Evolutionary conservation across 306 rosid genomes (phyloP), one percentile per base, ranked within the genome.

Genomic region (Cucurbita pepo): DNA sequence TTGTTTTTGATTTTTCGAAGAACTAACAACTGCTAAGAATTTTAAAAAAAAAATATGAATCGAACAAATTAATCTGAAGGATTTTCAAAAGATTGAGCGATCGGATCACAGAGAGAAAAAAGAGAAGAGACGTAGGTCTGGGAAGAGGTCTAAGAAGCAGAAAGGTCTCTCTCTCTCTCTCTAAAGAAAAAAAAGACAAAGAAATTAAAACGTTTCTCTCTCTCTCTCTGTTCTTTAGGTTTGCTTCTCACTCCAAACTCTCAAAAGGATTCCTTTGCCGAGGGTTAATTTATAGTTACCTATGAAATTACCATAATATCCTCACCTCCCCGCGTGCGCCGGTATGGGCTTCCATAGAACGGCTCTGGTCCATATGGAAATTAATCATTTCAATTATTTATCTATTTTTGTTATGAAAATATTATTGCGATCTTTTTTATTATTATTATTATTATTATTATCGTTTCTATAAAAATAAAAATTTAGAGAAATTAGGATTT

Each of bases 31-130:
- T 5, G 56, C 12, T 9, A 65, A 41, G 47, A 74, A 25, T 30
- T 30, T 2, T 0, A 30, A 51, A 63, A n/a, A n/a, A 38, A 7
- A 30, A 57, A 34, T 34, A 67, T 75, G 74, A 78, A 81, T 55
- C 8, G 18, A 25, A 18, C 48, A 64, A 37, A 51, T 1, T 5
- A 10, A n/a, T 63, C 45, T 75, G 41, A 12, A 55, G 41, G 79
- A 79, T 74, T 83, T 88, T 83, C 88, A 87, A 87, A 85, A 81
- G 48, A 81, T 40, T 30, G 76, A 51, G 77, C 88, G 92, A 91
- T 85, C 91, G 30, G 82, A 88, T 85, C 92, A 85, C 86, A 72
- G n/a, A 67, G 60, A 56, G 72, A 67, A 51, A 69, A 53, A 72
- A 21, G 70, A 76, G 71, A 77, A 70, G 81, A 67, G 86, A 44